Conservation (phyloP, 1,284 basidiomycete genomes). For the Vanrija pseudolonga region DNA sequence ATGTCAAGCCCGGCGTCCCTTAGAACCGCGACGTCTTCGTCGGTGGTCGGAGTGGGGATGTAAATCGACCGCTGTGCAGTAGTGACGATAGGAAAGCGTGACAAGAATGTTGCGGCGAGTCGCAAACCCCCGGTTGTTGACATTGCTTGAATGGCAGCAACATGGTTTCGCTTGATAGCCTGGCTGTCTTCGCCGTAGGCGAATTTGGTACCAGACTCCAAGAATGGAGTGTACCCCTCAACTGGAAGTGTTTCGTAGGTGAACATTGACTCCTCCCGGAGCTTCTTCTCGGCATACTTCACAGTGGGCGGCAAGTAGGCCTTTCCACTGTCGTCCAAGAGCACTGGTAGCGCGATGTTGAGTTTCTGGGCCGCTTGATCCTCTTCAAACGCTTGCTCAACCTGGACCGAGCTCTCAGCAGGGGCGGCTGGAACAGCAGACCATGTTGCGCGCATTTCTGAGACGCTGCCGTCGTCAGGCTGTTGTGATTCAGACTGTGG, state of each 20-base stretch:
- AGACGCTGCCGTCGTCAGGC: conserved; percentile 4
- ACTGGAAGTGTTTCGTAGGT: conserved; percentile 34
- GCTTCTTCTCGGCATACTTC: conserved; percentile 61
- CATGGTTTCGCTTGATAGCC: conserved; percentile 46
- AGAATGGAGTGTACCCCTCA: conserved; percentile 42
- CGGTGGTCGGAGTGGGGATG: conserved; percentile 36
- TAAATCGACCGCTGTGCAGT: conserved; percentile 25
- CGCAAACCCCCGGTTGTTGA: conserved; percentile 96
- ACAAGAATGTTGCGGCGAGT: conserved; percentile 82
- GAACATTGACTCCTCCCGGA: conserved; percentile 29
- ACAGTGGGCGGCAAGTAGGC: conserved; percentile 92
- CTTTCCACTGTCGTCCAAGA: conserved; percentile 77
- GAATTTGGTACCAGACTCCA: conserved; percentile 36
- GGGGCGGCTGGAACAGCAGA: conserved; percentile 27
- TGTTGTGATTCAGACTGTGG: conserved; percentile 3
- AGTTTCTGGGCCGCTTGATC: conserved; percentile 78
- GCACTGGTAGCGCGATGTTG: conserved; percentile 88
- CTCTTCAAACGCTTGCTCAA: conserved; percentile 69
- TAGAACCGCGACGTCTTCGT: conserved; percentile 39
- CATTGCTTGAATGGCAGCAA: conserved; percentile 70
- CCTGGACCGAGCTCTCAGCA: conserved; percentile 25
- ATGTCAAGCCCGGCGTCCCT: conserved; percentile 43
- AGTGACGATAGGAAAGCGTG: conserved; percentile 55
- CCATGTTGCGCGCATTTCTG: conserved; percentile 34
- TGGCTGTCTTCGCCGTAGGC: conserved; percentile 57